Evolutionary conservation across 1,139 yeast genomes (phyloP).

Genomic region (Sugiyamaella novakii): DNA sequence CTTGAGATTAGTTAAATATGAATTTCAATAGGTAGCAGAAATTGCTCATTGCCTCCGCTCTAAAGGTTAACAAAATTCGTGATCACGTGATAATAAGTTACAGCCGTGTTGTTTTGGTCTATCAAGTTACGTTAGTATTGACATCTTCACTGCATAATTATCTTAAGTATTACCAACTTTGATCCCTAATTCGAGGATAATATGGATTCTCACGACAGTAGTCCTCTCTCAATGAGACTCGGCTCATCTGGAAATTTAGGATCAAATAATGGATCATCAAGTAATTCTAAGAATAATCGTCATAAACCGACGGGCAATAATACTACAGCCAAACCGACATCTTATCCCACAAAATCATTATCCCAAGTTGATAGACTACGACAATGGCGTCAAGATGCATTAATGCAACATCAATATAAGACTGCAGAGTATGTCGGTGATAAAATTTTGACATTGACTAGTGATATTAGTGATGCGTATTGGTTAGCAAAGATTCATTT

Average conservation of each 20-base stretch:
- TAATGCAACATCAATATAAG: conserved; percentile 86
- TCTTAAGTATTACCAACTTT: too few species aligned
- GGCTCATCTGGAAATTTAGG: conserved; percentile 4
- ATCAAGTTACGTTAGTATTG: too few species aligned
- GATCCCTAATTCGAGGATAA: too few species aligned
- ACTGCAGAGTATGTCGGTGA: conserved; percentile 95
- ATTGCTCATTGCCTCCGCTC: too few species aligned
- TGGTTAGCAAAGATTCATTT: conserved; percentile 94
- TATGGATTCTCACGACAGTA: conserved; percentile 16
- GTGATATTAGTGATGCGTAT: conserved; percentile 91
- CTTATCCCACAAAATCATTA: conserved; percentile 35
- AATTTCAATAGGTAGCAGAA: too few species aligned
- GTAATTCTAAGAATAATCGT: not conserved
- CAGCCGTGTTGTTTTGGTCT: too few species aligned
- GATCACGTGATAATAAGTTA: too few species aligned
- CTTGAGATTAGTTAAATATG: too few species aligned
- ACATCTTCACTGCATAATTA: too few species aligned
- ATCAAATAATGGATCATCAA: conserved; percentile 1
- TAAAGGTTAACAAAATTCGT: too few species aligned
- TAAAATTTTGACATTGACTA: conserved; percentile 74
- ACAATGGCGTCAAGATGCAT: conserved; percentile 92
- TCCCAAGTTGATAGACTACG: conserved; percentile 86
- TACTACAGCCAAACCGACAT: not conserved
- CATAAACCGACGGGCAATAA: not conserved
- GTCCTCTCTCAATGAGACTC: conserved; percentile 12